phyloP scores from a whole-genome alignment of 1,139 yeast species.

The Protomyces lactucae-debilis region DNA sequence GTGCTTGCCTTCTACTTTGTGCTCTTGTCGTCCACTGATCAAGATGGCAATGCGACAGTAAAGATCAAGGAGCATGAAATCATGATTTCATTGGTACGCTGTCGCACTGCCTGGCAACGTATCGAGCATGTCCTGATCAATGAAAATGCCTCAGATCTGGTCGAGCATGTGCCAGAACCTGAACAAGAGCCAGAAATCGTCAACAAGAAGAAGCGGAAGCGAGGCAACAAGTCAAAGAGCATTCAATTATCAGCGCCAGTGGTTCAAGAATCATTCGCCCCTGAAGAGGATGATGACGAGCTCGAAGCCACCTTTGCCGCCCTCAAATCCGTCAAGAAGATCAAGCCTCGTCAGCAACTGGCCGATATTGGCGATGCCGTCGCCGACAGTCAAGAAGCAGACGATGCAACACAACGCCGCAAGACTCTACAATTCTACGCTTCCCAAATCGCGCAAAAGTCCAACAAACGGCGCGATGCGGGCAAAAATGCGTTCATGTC shows the following conservation, averaged over 20 bases:
- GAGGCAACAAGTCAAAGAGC: constrained; percentile 31
- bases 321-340: constrained; percentile 37
- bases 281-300: constrained; percentile 38
- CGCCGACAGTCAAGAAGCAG: constrained; percentile 72
- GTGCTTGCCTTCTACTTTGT: constrained; percentile 73
- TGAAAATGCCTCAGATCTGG: not conserved
- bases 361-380: constrained; percentile 58
- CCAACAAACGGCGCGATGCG: constrained; percentile 47
- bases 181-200: constrained; percentile 23
- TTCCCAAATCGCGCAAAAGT: constrained; percentile 77
- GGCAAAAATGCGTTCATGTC: constrained; percentile 44
- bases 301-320: constrained; percentile 52
- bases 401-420: constrained; percentile 78
- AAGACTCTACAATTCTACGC: constrained; percentile 90
- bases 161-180: constrained; percentile 30
- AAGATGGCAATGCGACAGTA: constrained; percentile 74
- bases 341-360: constrained; percentile 32
- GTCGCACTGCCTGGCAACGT: constrained; percentile 29
- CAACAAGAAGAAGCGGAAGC: constrained; percentile 30
- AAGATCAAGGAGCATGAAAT: constrained; percentile 57
- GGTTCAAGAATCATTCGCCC: constrained; percentile 31
- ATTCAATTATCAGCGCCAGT: constrained; percentile 32
- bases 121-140: constrained; percentile 7
- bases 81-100: constrained; percentile 28
- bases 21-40: constrained; percentile 51